These are phyloP conservation scores for Cytospora chrysosperma DNA, from an alignment of 2,329 filamentous ascomycete genomes.

Conservation along the genomic window DNA sequence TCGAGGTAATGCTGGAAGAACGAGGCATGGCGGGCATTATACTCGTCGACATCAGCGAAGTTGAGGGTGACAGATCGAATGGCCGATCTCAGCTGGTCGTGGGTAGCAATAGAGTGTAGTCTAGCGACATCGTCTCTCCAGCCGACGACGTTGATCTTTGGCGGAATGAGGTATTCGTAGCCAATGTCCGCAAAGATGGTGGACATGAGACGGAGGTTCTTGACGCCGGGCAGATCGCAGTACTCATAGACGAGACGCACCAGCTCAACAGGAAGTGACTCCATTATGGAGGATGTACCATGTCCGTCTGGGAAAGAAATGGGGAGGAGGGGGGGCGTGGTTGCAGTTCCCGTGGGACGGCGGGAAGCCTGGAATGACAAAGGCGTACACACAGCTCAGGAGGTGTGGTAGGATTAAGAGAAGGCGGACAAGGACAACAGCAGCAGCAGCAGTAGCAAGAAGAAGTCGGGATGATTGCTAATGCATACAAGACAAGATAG, in stretches of 20 bases:
- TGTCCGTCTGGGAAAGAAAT: slow-evolving; percentile 4
- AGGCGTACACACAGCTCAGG: not conserved
- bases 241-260: slow-evolving; percentile 43
- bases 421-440: not conserved
- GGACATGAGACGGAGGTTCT: slow-evolving; percentile 41
- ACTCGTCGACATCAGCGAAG: slow-evolving; percentile 43
- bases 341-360: slow-evolving; percentile 11
- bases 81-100: slow-evolving; percentile 41
- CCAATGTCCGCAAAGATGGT: slow-evolving; percentile 41
- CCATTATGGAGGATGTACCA: slow-evolving; percentile 23
- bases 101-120: slow-evolving; percentile 43
- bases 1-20: slow-evolving; percentile 39
- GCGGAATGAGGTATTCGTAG: slow-evolving; percentile 42
- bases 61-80: slow-evolving; percentile 47
- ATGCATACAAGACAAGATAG: not conserved
- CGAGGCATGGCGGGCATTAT: slow-evolving; percentile 38
- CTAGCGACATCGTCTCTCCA: slow-evolving; percentile 47
- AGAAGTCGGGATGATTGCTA: not conserved
- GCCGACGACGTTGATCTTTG: slow-evolving; percentile 42
- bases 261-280: slow-evolving; percentile 39
- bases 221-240: slow-evolving; percentile 40
- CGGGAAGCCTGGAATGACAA: slow-evolving; percentile 6
- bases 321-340: not conserved
- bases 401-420: not conserved
- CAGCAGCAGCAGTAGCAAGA: too few species aligned